Evolutionary conservation across 148 eudicot species (phyloP), one percentile per base, ranked within the genome.

Genomic region (Spergularia bocconei): DNA sequence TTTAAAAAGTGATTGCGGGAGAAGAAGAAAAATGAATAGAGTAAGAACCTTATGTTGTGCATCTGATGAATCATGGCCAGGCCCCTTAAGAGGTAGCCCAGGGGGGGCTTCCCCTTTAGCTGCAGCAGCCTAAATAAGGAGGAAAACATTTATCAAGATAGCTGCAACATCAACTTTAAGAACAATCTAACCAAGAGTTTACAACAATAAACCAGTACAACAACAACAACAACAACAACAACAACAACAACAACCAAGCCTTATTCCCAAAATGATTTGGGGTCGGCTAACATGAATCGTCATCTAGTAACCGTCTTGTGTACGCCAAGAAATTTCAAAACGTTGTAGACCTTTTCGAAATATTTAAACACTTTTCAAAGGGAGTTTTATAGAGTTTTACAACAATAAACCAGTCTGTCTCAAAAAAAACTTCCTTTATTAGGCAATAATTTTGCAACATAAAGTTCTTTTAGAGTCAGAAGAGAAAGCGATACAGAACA

Each of bases 71-170:
- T 92, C 98, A 73, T 92, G 98, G 60, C 96, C 93, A 75, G 98
- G 85, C 63, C 98, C 98, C 83, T 89, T 95, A 68, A 95, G 78
- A 83, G 98, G 96, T 77, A 95, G 90, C 60, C 98, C 98, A 76
- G 88, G 90, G 59, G 98, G 98, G 17, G 98, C 92, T 88, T 92
- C 97, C 67, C 98, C 98, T 80, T 95, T 95, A 76, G 95, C 87
- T 77, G 98, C 95, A 83, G 98, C 97, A 74, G 97, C 97, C 98
- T 95, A 84, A 64, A 72, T 33, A 71, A 75, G 50, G 38, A 62
- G 58, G 21, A 39, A 71, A 61, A 73, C 13, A 48, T 17, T 65
- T 23, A 67, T 47, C 39, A 63, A 29, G 52, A 64, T 23, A 69
- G 25, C 13, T 38, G 15, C 51, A 69, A 38, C 47, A 17, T 16